A percentile compares a stretch with the other conserved stretches of the same genome.
phyloP scores from a whole-genome alignment of 1,284 basidiomycete genomes.

The Trichosporon coremiiforme region DNA sequence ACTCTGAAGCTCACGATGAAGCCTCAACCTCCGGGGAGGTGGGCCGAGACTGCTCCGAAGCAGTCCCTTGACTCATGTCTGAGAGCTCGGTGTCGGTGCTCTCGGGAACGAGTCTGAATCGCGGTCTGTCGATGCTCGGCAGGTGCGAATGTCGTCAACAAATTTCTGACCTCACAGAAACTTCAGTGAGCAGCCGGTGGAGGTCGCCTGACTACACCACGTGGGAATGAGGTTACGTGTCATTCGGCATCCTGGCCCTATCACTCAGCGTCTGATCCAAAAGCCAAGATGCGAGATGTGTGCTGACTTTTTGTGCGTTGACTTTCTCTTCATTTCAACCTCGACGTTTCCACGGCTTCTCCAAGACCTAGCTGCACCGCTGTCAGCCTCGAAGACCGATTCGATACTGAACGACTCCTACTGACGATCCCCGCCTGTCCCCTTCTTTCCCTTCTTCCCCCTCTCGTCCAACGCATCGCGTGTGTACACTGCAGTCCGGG shows the following conservation, averaged over 20 bases:
- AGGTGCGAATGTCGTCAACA: slow-evolving; percentile 21
- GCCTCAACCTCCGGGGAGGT: slow-evolving; percentile 4
- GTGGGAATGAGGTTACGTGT: slow-evolving; percentile 10
- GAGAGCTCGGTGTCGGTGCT: slow-evolving; percentile 4
- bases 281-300: slow-evolving; percentile 9
- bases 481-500: slow-evolving; percentile 52
- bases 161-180: slow-evolving; percentile 20
- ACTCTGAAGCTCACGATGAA: slow-evolving; percentile 18
- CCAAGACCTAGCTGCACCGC: not conserved
- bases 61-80: slow-evolving; percentile 23
- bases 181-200: slow-evolving; percentile 9
- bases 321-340: not conserved
- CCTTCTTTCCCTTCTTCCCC: not conserved
- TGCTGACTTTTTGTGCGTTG: not conserved
- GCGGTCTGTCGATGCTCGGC: not conserved
- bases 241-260: not conserved
- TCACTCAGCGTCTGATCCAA: not conserved
- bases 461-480: slow-evolving; percentile 34
- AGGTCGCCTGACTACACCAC: slow-evolving; percentile 2
- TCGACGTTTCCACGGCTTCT: not conserved
- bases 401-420: not conserved
- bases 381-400: not conserved
- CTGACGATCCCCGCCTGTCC: not conserved
- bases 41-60: slow-evolving; percentile 8
- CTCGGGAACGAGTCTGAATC: slow-evolving; percentile 10